These are phyloP conservation scores for Penicillium sp. DNA, from an alignment of 2,329 filamentous ascomycete species.

Conservation along the genomic window DNA sequence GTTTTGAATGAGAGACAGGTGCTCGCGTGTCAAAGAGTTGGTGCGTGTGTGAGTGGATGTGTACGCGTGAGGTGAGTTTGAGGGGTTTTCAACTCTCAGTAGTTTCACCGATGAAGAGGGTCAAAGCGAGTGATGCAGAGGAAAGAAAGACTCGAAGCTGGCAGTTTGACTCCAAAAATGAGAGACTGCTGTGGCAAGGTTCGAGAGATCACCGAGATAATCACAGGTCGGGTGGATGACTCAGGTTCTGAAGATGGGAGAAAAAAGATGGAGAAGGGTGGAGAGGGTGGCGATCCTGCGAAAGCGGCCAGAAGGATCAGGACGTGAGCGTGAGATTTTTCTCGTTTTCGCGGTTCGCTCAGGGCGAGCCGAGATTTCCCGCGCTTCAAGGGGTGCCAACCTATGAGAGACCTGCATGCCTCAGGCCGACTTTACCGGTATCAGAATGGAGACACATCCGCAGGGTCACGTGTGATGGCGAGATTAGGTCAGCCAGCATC, in stretches of 20 bases:
- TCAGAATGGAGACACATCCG: background rate
- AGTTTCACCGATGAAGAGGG: background rate
- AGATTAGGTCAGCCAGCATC: background rate
- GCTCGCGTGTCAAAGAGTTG: conserved; percentile 4
- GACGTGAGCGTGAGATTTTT: conserved; percentile 14
- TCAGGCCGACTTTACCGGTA: background rate
- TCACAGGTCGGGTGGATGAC: conserved; percentile 6
- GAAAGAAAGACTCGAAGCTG: background rate
- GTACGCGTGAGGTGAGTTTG: conserved; percentile 9
- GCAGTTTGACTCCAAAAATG: too few species aligned
- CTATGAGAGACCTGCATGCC: background rate
- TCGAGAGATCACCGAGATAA: background rate
- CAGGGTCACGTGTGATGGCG: too few species aligned
- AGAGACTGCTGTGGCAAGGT: background rate
- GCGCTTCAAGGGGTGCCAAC: background rate
- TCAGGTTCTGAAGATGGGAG: conserved; percentile 5
- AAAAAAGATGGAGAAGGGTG: conserved; percentile 9
- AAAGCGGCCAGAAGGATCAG: conserved; percentile 7
- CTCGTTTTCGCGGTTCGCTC: conserved; percentile 7
- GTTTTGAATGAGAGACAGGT: background rate
- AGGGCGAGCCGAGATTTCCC: conserved; percentile 10
- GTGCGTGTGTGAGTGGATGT: background rate
- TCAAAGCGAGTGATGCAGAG: background rate
- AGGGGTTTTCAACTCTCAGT: background rate
- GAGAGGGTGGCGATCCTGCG: conserved; percentile 14